Base-by-base conservation (phyloP, 495 filamentous ascomycete species). In the Trichoderma orchidacearum region DNA sequence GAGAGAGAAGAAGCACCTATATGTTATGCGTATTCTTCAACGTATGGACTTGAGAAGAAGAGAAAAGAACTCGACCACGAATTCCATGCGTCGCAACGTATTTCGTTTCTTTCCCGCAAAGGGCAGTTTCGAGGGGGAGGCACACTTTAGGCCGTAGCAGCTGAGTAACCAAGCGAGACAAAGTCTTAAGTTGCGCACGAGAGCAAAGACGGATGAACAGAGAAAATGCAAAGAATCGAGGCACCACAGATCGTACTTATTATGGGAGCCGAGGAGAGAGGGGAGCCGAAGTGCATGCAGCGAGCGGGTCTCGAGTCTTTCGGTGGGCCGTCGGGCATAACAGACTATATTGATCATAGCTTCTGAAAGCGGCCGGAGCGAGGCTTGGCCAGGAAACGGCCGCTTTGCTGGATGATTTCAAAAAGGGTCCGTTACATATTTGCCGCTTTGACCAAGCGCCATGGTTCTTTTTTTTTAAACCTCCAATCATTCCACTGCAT, bases 51-150 rank as follows among this genome's bases (percentile, higher is more conserved):
- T 73, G 41, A 73, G 69, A 34, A 74, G 62, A 50, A 74, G 69
- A 45, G 63, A 71, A 56, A 73, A 74, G 60, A 74, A 74, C 48
- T 73, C 65, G 57, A 66, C 61, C 18, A 66, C 64, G 60, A 73
- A 74, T 41, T 58, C 61, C 70, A 73, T 74, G 12, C 51, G 51
- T 48, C 41, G 41, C 58, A 30, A 21, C 50, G 51, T 34, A 11
- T 56, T 23, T 48, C 27, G 29, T 30, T 23, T 8, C 15, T 17
- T 3, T 30, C 15, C 28, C n/a, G 23, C 28, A 30, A 51, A 18
- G 4, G 21, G 15, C 21, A 27, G n/a, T 12, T 9, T 51, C 3
- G 17, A 12, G 23, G 9, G 9, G 28, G 23, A 30, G 12, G 48
- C 48, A 51, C 3, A 35, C 8, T 35, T 35, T 23, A 51, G 11